Conservation (phyloP, 352 stramenopile species). For the Phytophthora megakarya region DNA sequence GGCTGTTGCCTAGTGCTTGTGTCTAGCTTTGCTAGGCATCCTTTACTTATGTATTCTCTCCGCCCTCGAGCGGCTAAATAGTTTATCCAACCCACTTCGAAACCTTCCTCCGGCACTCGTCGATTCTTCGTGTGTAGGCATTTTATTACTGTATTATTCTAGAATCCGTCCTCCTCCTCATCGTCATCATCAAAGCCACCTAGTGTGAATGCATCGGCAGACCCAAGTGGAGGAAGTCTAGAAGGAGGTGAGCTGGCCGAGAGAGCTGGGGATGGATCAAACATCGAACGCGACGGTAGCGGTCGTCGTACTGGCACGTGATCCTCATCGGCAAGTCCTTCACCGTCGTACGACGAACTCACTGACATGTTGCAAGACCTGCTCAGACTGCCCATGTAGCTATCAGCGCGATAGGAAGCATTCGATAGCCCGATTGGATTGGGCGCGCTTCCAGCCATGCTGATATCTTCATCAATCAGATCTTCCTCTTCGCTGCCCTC, state of each 20-base stretch:
- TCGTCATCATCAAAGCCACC: constrained; percentile 67
- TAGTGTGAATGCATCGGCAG: constrained; percentile 59
- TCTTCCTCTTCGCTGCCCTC: constrained; percentile 52
- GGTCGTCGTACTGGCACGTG: constrained; percentile 34
- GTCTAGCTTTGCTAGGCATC: constrained; percentile 4
- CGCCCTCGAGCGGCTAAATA: constrained; percentile 31
- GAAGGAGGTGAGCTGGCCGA: constrained; percentile 75
- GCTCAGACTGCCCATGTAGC: constrained; percentile 59
- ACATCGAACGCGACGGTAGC: constrained; percentile 51
- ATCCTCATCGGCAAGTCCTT: constrained; percentile 53
- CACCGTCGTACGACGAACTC: constrained; percentile 53
- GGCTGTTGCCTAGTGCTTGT: constrained; percentile 8
- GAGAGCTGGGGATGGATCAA: constrained; percentile 67
- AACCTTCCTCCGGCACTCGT: background rate
- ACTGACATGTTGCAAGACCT: constrained; percentile 64
- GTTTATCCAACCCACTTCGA: constrained; percentile 21
- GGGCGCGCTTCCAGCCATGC: constrained; percentile 57
- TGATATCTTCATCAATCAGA: constrained; percentile 60
- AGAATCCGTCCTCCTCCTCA: constrained; percentile 68
- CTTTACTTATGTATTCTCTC: constrained; percentile 38
- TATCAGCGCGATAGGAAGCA: constrained; percentile 44
- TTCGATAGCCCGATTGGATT: constrained; percentile 19
- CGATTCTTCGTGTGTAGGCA: constrained; percentile 1
- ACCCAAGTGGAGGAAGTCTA: constrained; percentile 57
- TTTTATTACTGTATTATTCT: constrained; percentile 22